Base-by-base conservation (phyloP, 306 rosid genomes). In the Fagus sylvatica region DNA sequence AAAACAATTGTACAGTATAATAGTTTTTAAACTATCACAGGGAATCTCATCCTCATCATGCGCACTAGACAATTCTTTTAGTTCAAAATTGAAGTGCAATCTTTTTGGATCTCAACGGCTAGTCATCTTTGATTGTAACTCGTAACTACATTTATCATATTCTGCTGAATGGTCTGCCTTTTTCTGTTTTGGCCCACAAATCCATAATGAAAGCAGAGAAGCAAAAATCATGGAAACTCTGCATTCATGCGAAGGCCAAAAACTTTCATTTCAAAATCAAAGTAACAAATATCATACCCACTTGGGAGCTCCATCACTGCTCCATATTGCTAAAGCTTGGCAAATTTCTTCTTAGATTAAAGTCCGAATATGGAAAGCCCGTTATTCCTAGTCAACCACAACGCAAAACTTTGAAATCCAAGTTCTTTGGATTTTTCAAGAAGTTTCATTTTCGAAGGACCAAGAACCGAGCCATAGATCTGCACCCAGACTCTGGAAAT, bases 321-420 rank as follows among this genome's bases (percentile, higher is more conserved):
- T 83, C 84, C 42, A 2, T 89, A 68, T 76, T 87, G 60, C 86
- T 93, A 68, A 85, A 83, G 74, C 80, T 90, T 53, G 83, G 79
- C 11, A 83, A 69, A 48, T 53, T 78, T 43, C 46, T 80, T 80
- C 51, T 87, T 75, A 60, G 4, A 62, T 30, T 85, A 70, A 62
- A 36, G 22, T 85, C 96, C 15, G 76, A 86, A 67, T 81, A 86
- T 39, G 28, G 48, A 10, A 16, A 73, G 55, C 19, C 78, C 42
- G n/a, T 37, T 22, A 6, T 28, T 48, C 62, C 75, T 4, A 5
- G 15, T 7, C 73, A 41, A 4, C 77, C 76, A 1, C 65, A 69
- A 36, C 70, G 39, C 60, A 4, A 39, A 49, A 78, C 76, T 49
- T 16, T 84, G 39, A 74, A 40, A 10, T 54, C 85, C 75, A 79